These are phyloP conservation scores for Colletotrichum sp. DNA, from an alignment of 2,329 filamentous ascomycete species.

Conservation along the genomic window DNA sequence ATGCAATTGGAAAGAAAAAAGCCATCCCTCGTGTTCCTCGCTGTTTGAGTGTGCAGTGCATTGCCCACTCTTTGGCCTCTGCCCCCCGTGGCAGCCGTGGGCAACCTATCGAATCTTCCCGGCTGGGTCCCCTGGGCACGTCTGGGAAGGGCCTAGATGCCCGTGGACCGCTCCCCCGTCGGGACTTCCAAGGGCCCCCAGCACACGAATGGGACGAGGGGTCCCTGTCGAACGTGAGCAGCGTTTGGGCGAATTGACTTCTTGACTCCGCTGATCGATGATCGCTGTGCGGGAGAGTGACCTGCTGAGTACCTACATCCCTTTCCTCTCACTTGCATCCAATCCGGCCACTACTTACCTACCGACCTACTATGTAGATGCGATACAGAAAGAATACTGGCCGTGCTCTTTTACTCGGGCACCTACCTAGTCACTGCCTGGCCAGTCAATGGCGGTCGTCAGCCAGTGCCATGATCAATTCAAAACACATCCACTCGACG, in stretches of 20 bases:
- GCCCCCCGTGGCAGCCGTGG: background rate
- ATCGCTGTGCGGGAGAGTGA: slow-evolving; percentile 1
- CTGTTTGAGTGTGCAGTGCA: background rate
- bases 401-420: background rate
- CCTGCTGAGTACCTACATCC: background rate
- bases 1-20: background rate
- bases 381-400: background rate
- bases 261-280: slow-evolving; percentile 8
- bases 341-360: background rate
- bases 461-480: background rate
- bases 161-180: slow-evolving; percentile 12
- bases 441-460: background rate
- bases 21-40: background rate
- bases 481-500: background rate
- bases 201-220: background rate
- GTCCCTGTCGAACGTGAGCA: background rate
- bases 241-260: slow-evolving; percentile 15
- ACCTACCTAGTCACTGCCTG: background rate
- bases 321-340: background rate
- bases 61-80: background rate
- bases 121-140: background rate
- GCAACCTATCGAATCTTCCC: background rate
- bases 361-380: no score
- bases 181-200: background rate
- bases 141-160: slow-evolving; percentile 5